These are phyloP conservation scores for Elaeagnus macrophylla DNA, from an alignment of 306 rosid genomes.

Conservation along the genomic window DNA sequence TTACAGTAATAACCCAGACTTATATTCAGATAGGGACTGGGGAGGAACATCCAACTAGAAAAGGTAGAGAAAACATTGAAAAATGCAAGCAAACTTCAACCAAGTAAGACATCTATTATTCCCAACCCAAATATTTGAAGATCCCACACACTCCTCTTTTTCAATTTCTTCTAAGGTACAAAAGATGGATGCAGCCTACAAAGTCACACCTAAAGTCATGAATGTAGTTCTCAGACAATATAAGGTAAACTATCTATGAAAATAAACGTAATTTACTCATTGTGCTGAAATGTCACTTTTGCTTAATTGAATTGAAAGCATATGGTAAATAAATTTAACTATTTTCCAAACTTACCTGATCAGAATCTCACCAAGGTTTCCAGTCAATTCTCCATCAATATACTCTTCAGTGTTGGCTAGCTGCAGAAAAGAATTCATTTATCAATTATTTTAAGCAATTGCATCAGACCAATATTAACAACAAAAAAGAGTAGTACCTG, in stretches of 20 bases:
- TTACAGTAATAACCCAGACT: too few relatives aligned
- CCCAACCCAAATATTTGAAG: neutral
- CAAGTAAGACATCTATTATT: neutral
- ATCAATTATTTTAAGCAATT: neutral
- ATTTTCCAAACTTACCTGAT: slow-evolving; percentile 29
- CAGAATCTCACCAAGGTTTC: slow-evolving; percentile 50
- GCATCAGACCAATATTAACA: neutral
- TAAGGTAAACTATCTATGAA: neutral
- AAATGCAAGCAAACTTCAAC: neutral
- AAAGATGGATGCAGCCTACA: neutral
- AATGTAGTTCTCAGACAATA: neutral
- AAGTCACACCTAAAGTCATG: neutral
- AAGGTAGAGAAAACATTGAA: neutral
- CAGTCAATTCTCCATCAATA: slow-evolving; percentile 44
- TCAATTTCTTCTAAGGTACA: neutral
- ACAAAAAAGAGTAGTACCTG: slow-evolving; percentile 26
- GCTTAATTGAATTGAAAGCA: neutral
- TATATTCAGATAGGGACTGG: too few relatives aligned
- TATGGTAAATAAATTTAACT: neutral
- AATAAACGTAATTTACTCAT: neutral
- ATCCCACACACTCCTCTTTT: neutral
- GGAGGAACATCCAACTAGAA: too few relatives aligned
- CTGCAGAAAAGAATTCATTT: slow-evolving; percentile 16
- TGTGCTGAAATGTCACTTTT: neutral
- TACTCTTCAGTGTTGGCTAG: slow-evolving; percentile 50